Base-by-base conservation (phyloP, 1,139 yeast genomes). In the Insectozyma bohioensis region DNA sequence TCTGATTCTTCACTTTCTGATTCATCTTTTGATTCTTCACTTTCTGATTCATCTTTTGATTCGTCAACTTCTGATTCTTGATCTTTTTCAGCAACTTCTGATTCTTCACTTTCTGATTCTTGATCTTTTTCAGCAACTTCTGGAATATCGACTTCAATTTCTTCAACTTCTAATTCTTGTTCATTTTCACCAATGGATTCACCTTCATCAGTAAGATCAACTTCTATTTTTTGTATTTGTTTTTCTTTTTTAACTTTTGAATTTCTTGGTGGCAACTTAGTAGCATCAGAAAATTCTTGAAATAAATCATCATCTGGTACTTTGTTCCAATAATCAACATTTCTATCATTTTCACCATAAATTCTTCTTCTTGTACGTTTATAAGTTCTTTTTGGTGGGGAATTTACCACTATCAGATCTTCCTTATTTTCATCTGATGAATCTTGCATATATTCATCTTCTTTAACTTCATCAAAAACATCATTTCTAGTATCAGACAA, bases 251-350 rank as follows among this genome's bases (percentile, higher is more conserved):
- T 12, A 9, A 2, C 15, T 12, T 18, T 3, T 26, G 9, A 12
- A 3, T 12, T 17, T 28, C 24, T 17, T 17, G 36, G 17, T 16
- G 16, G 12, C 22, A 28, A 27, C 33, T 37, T 35, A 9, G 44
- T 34, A 10, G 36, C 46, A 2, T 35, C 21, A 17, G 52, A 46
- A 19, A 55, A 46, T 34, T 56, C 59, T 28, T 50, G 45, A 29
- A 45, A 41, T 20, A 55, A 41, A 17, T 47, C 51, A n/a, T 47
- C 49, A 31, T 53, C 60, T 0, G 59, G 61, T 9, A 48, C 23
- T 30, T 53, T 52, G 25, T 52, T 40, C 58, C 56, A 54, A 31
- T 52, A 52, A 8, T 48, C 56, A 29, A 51, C 52, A 33, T 54
- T 54, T 20, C 51, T 50, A 31, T 54, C 58, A 10, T 36, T 28